phyloP scores from a whole-genome alignment of 2,329 filamentous ascomycete genomes.

The Aspergillus vadensis region DNA sequence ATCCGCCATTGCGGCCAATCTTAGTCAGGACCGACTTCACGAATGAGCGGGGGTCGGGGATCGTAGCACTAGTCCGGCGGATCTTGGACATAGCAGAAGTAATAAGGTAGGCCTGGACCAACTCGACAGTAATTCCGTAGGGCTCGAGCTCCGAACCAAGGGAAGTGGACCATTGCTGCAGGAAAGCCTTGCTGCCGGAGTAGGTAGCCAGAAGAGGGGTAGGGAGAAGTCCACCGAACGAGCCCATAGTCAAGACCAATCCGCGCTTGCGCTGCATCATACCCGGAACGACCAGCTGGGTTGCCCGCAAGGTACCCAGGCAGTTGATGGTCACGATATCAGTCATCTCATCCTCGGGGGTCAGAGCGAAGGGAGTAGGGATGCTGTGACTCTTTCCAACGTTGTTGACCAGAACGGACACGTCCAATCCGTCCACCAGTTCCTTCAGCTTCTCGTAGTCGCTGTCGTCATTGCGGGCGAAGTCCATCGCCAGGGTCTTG shows the following conservation, averaged over 20 bases:
- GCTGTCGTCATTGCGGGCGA: conserved; percentile 71
- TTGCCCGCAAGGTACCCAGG: conserved; percentile 83
- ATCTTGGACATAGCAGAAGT: conserved; percentile 98
- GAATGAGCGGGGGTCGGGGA: conserved; percentile 81
- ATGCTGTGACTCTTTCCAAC: conserved; percentile 94
- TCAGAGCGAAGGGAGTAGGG: conserved; percentile 83
- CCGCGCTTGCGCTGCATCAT: conserved; percentile 84
- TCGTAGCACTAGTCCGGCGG: conserved; percentile 71
- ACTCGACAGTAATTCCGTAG: conserved; percentile 82
- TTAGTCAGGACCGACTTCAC: conserved; percentile 77
- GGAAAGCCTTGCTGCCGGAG: conserved; percentile 95
- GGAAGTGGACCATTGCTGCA: conserved; percentile 92
- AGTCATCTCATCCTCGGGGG: conserved; percentile 74
- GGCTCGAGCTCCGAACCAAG: conserved; percentile 80
- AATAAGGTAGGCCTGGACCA: conserved; percentile 89
- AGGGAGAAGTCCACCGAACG: conserved; percentile 88
- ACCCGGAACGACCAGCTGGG: conserved; percentile 78
- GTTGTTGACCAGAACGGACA: conserved; percentile 93
- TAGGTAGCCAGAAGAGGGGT: conserved; percentile 94
- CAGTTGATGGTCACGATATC: conserved; percentile 97
- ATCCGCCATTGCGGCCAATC: conserved; percentile 75
- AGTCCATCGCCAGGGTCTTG: conserved; percentile 89
- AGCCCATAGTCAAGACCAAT: conserved; percentile 94
- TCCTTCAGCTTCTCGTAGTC: conserved; percentile 77
- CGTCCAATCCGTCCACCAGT: conserved; percentile 71